A percentile compares a stretch with the other conserved stretches of the same genome.
These are phyloP conservation scores for Dendrobium chrysotoxum DNA, from an alignment of 106 monocot genomes.

Conservation along the genomic window DNA sequence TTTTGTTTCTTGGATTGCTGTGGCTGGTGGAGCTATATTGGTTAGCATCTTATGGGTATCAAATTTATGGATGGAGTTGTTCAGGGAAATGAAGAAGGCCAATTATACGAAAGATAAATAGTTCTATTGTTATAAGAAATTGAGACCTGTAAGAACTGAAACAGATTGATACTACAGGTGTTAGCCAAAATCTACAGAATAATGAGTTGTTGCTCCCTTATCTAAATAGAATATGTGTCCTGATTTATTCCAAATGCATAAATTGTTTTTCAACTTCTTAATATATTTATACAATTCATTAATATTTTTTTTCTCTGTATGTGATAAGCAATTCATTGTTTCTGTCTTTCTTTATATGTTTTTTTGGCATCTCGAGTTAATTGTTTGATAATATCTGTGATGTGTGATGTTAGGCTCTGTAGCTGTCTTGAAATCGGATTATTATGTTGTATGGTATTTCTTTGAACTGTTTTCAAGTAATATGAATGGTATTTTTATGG, in stretches of 20 bases:
- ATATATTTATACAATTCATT: background rate
- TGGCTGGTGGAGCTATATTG: constrained; percentile 66
- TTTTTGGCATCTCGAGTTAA: no score
- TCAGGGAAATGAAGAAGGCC: constrained; percentile 30
- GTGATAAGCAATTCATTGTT: no score
- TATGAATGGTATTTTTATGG: no score
- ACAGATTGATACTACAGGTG: background rate
- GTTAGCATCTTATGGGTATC: constrained; percentile 91
- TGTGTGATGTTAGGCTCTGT: no score
- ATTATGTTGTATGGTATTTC: no score
- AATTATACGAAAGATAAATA: constrained; percentile 35
- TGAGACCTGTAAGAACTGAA: background rate
- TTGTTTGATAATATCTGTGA: no score
- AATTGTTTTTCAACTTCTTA: background rate
- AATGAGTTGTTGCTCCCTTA: background rate
- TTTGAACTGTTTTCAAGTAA: no score
- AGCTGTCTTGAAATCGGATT: no score
- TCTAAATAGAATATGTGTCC: background rate
- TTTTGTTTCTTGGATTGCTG: constrained; percentile 72
- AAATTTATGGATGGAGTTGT: constrained; percentile 63
- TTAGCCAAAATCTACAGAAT: background rate
- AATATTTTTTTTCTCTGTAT: no score
- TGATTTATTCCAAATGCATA: background rate
- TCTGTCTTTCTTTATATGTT: no score
- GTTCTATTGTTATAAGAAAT: background rate